phyloP scores from a whole-genome alignment of 2,329 filamentous ascomycete species.

The Aspergillus viridinutans region DNA sequence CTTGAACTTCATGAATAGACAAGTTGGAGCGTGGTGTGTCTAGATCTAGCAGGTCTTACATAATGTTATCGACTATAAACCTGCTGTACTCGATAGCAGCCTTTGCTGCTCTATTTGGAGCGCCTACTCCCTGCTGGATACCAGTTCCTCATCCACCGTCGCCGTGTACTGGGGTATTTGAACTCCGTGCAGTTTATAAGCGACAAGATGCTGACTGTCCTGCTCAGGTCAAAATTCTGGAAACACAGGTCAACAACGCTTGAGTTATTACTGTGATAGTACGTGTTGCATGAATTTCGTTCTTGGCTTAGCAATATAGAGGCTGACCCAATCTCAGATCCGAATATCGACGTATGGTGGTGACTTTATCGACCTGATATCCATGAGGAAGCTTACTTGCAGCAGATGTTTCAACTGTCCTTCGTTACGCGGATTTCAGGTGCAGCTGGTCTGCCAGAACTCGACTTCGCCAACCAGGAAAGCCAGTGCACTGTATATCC shows the following conservation, averaged over 20 bases:
- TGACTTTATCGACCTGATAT: conserved; percentile 7
- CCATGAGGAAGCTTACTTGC: conserved; percentile 23
- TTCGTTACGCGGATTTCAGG: conserved; percentile 58
- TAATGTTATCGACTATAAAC: neutral
- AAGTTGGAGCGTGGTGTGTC: neutral
- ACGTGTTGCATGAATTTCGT: conserved; percentile 23
- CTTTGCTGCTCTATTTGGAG: neutral
- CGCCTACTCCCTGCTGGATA: neutral
- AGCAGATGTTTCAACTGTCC: conserved; percentile 59
- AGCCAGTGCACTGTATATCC: conserved; percentile 57
- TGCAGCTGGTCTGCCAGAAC: conserved; percentile 45
- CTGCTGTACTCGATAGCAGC: neutral
- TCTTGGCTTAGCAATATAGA: neutral
- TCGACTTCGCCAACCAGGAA: conserved; percentile 64
- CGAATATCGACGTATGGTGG: neutral
- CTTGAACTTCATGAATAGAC: neutral
- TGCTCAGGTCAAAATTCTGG: conserved; percentile 56
- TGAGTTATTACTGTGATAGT: conserved; percentile 59
- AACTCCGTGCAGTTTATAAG: neutral
- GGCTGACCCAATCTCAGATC: neutral
- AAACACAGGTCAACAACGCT: conserved; percentile 48
- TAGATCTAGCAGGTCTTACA: neutral
- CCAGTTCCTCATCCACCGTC: neutral
- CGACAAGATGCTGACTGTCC: neutral
- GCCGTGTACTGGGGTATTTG: conserved; percentile 1